Conservation (phyloP, 495 filamentous ascomycete species). For the Xylaria flabelliformis region DNA sequence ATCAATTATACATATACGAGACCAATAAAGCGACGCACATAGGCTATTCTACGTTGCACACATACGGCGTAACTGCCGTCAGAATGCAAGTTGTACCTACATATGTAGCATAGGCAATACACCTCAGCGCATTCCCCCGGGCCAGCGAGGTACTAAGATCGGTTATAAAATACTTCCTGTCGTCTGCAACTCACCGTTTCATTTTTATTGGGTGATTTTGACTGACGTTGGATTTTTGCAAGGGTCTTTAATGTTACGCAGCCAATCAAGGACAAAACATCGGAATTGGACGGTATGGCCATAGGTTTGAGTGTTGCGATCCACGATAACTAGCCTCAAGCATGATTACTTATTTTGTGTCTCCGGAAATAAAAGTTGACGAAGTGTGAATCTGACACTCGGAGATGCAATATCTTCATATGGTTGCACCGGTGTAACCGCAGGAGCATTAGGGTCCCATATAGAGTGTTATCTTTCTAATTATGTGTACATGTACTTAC, state of each 20-base stretch:
- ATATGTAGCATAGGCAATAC: background rate
- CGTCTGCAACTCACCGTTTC: background rate
- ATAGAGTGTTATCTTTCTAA: background rate
- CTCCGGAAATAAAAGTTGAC: background rate
- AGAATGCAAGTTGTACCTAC: background rate
- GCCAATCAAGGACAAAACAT: background rate
- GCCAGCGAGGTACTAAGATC: background rate
- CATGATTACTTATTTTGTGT: background rate
- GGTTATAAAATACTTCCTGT: background rate
- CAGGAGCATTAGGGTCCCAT: background rate
- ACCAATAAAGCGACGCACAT: too few species aligned
- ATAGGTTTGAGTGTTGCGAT: background rate
- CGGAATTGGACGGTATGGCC: background rate
- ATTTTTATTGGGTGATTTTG: background rate
- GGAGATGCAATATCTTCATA: background rate
- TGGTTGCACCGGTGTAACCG: background rate
- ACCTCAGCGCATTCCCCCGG: too few species aligned
- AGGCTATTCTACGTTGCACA: too few species aligned
- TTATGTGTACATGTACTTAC: too few species aligned
- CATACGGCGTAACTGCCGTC: too few species aligned
- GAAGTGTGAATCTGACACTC: background rate
- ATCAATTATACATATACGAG: background rate
- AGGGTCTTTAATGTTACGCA: background rate
- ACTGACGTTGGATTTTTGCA: background rate
- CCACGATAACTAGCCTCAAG: background rate